Evolutionary conservation across 2,329 filamentous ascomycete species (phyloP), one percentile per base, ranked within the genome.

Genomic region (Plenodomus biglobosus): DNA sequence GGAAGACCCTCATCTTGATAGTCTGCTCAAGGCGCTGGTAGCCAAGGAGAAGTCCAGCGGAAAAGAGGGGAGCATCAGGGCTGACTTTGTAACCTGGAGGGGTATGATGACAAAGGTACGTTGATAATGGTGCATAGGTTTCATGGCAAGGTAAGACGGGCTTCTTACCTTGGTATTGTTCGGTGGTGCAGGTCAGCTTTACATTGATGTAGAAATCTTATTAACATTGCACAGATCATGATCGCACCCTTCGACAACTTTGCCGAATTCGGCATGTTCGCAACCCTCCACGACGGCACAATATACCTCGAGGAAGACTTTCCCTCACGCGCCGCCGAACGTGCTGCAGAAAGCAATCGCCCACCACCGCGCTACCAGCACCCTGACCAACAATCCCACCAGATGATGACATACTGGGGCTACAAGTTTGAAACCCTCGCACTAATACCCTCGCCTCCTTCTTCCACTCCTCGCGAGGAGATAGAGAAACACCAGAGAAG

Each of bases 31-130:
- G 51, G 86, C 91, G 1, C 83, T 99, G 38, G 78, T 85, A 40
- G 80, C 81, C 20, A 79, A 89, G 57, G 94, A 97, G 73, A 78
- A 85, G 68, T 78, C 84, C 56, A 83, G 80, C 0, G 43, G 44
- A 15, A 24, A 40, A 11, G 81, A 82, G 2, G 79, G 82, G 62
- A 85, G 81, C 65, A 85, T 86, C 24, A 85, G 91, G 52, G 86
- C 87, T 2, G 85, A 95, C 61, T 70, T 97, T 38, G 80, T 97
- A 42, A 97, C 92, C 1, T 99, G 92, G 92, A 80, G 94, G 64
- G 94, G 94, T 32, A 96, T 97, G 90, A 92, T 99, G 86, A 97
- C 94, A 54, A 99, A 96, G 80, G 90, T 92, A 68, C 44, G 61
- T 64, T 58, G 49, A 56, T 19, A 17, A 18, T 10, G 18, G 20